These are phyloP conservation scores for Debaryomyces psychrophilus DNA, from an alignment of 1,139 yeast genomes.

Conservation along the genomic window DNA sequence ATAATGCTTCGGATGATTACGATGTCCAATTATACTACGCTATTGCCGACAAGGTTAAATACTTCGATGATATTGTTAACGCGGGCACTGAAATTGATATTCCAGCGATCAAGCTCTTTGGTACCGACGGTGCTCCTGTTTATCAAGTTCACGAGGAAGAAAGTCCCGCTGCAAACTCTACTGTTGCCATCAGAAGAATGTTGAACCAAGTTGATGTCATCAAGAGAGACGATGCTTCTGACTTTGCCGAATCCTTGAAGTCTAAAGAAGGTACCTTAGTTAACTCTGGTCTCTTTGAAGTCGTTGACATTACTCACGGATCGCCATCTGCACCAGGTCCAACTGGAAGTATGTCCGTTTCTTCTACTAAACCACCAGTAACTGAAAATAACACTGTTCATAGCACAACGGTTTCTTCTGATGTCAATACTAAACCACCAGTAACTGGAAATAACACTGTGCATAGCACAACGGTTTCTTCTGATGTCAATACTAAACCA, in stretches of 20 bases:
- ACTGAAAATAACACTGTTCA: no score
- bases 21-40: slow-evolving; percentile 43
- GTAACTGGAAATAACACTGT: no score
- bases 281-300: slow-evolving; percentile 23
- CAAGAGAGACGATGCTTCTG: slow-evolving; percentile 37
- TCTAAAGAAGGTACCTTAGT: slow-evolving; percentile 31
- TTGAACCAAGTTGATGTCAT: slow-evolving; percentile 18
- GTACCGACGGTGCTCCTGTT: slow-evolving; percentile 26
- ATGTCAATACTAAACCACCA: slow-evolving; percentile 15
- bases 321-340: slow-evolving; percentile 16
- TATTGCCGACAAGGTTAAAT: slow-evolving; percentile 25
- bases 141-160: slow-evolving; percentile 35
- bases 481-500: slow-evolving; percentile 16
- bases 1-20: slow-evolving; percentile 36
- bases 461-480: no score
- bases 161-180: slow-evolving; percentile 41
- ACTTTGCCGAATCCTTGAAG: slow-evolving; percentile 35
- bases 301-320: slow-evolving; percentile 22
- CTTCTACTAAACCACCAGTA: slow-evolving; percentile 15
- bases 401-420: slow-evolving; percentile 16
- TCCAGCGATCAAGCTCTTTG: slow-evolving; percentile 37
- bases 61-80: slow-evolving; percentile 38
- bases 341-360: slow-evolving; percentile 15
- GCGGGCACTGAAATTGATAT: slow-evolving; percentile 39
- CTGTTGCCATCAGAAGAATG: slow-evolving; percentile 48